phyloP scores from a whole-genome alignment of 23 red algal genomes.

The Pyropia haitanensis region DNA sequence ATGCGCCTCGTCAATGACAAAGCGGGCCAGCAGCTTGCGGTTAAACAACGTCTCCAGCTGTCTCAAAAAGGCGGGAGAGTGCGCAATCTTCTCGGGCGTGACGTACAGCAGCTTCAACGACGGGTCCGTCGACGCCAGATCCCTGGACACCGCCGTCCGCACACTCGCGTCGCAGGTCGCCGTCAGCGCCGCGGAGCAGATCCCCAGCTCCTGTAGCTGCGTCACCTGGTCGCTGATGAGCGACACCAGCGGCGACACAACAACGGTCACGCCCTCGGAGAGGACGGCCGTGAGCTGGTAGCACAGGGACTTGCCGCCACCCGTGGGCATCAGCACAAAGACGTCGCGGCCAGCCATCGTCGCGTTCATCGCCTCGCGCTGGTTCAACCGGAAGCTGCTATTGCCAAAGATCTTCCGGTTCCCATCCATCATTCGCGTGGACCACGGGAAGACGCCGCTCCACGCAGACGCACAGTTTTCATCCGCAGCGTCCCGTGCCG shows the following conservation, averaged over 20 bases:
- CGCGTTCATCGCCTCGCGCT: slow-evolving; percentile 94
- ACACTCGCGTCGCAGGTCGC: slow-evolving; percentile 1
- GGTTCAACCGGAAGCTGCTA: slow-evolving; percentile 67
- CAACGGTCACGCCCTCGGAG: slow-evolving; percentile 66
- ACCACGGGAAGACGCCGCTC: slow-evolving; percentile 33
- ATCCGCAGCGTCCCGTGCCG: too few species aligned
- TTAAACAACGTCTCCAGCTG: slow-evolving; percentile 26
- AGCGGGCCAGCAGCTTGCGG: slow-evolving; percentile 57
- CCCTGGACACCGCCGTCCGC: slow-evolving; percentile 5
- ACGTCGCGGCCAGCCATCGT: slow-evolving; percentile 79
- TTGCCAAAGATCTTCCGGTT: slow-evolving; percentile 70
- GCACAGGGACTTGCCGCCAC: slow-evolving; percentile 95
- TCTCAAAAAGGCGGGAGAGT: slow-evolving; percentile 63
- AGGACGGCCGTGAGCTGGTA: slow-evolving; percentile 86
- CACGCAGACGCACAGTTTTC: neutral
- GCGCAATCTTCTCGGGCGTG: slow-evolving; percentile 88
- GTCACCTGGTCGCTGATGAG: slow-evolving; percentile 95
- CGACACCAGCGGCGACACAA: slow-evolving; percentile 91
- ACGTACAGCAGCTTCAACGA: slow-evolving; percentile 86
- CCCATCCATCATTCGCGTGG: slow-evolving; percentile 36
- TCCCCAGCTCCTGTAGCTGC: slow-evolving; percentile 52
- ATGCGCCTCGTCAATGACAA: slow-evolving; percentile 98
- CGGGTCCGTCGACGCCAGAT: slow-evolving; percentile 36
- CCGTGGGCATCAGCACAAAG: slow-evolving; percentile 98
- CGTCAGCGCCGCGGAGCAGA: slow-evolving; percentile 72